These are phyloP conservation scores for Paramecium sonneborni DNA, from an alignment of 73 alveolate genomes.

Conservation along the genomic window DNA sequence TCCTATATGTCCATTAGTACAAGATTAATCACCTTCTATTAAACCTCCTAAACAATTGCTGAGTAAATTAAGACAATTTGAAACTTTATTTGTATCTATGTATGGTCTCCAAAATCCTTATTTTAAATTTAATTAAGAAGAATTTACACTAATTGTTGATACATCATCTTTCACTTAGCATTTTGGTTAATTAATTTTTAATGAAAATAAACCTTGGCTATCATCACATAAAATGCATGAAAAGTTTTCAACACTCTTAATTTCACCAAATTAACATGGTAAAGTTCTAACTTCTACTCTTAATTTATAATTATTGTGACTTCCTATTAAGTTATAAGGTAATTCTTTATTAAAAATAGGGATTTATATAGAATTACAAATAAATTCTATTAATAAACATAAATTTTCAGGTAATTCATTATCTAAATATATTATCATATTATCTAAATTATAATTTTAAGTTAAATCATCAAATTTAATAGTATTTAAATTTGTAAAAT, in stretches of 20 bases:
- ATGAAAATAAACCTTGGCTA: not conserved
- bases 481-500: not conserved
- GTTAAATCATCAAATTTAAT: not conserved
- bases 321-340: not conserved
- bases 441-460: conserved; percentile 24
- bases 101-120: conserved; percentile 63
- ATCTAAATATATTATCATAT: not conserved
- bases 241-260: not conserved
- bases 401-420: not conserved
- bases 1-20: conserved; percentile 54
- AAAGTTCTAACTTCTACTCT: not conserved
- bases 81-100: not conserved
- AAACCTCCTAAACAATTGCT: conserved; percentile 57
- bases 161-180: not conserved
- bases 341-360: not conserved
- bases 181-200: not conserved
- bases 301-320: not conserved
- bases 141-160: not conserved
- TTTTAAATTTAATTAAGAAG: not conserved
- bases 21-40: conserved; percentile 35
- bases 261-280: not conserved
- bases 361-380: not conserved
- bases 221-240: not conserved
- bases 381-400: not conserved
- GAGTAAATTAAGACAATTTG: not conserved